These are phyloP conservation scores for Metschnikowia drakensbergensis DNA, from an alignment of 805 yeast species.

Conservation along the genomic window DNA sequence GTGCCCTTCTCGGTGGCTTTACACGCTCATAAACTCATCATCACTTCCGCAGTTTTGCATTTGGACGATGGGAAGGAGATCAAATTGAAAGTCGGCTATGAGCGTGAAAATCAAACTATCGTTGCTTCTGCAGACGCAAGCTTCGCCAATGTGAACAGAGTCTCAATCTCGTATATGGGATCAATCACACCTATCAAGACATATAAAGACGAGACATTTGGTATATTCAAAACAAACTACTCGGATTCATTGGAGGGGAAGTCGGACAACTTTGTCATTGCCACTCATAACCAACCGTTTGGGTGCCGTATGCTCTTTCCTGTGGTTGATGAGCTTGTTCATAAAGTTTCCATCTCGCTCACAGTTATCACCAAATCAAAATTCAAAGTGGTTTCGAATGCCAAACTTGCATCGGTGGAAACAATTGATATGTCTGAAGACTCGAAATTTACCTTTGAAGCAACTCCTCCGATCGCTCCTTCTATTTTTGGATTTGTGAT, in stretches of 20 bases:
- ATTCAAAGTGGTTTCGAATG: slow-evolving; percentile 53
- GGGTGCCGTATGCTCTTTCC: slow-evolving; percentile 65
- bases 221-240: slow-evolving; percentile 67
- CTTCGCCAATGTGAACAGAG: slow-evolving; percentile 7
- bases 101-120: slow-evolving; percentile 39
- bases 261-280: slow-evolving; percentile 50
- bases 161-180: slow-evolving; percentile 45
- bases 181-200: slow-evolving; percentile 49
- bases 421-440: slow-evolving; percentile 23
- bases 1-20: slow-evolving; percentile 25
- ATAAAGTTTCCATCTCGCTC: slow-evolving; percentile 50
- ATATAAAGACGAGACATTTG: slow-evolving; percentile 54
- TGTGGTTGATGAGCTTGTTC: slow-evolving; percentile 60
- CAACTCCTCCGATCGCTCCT: slow-evolving; percentile 57
- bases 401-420: slow-evolving; percentile 26
- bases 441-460: slow-evolving; percentile 40
- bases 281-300: slow-evolving; percentile 72
- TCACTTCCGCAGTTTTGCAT: slow-evolving; percentile 29
- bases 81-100: slow-evolving; percentile 29
- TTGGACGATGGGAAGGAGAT: slow-evolving; percentile 11
- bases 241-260: slow-evolving; percentile 47
- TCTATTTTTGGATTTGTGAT: slow-evolving; percentile 65
- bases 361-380: slow-evolving; percentile 41
- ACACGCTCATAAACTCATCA: slow-evolving; percentile 41
- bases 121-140: slow-evolving; percentile 22